Conservation (phyloP, 2,329 filamentous ascomycete genomes). For the Fusarium torulosum region DNA sequence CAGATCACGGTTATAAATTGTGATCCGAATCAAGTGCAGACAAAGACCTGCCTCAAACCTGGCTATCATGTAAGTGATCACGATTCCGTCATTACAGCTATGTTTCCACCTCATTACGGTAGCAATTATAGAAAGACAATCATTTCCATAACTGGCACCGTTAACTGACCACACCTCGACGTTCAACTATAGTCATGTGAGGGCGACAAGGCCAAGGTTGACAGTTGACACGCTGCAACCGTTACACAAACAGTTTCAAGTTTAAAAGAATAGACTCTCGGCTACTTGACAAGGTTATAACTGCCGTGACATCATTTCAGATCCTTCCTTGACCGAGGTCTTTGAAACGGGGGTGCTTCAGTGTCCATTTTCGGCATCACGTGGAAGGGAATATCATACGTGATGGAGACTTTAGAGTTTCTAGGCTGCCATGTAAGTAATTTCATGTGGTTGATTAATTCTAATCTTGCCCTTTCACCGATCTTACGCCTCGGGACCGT, state of each 20-base stretch:
- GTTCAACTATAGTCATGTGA: constrained; percentile 15
- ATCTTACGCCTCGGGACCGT: background rate
- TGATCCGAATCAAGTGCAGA: background rate
- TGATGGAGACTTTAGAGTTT: background rate
- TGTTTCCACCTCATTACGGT: background rate
- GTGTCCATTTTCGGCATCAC: constrained; percentile 25
- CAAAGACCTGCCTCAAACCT: background rate
- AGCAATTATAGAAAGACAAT: background rate
- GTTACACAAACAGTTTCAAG: constrained; percentile 20
- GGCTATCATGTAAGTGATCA: background rate
- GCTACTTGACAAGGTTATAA: constrained; percentile 8
- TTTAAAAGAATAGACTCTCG: constrained; percentile 2
- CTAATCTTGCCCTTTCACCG: background rate
- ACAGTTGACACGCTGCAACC: constrained; percentile 5
- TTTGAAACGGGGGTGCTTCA: constrained; percentile 5
- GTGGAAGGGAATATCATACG: background rate
- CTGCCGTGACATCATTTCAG: constrained; percentile 23
- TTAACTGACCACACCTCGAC: constrained; percentile 12
- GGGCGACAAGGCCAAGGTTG: constrained; percentile 1
- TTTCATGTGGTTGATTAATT: constrained; percentile 3
- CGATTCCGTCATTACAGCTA: background rate
- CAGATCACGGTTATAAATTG: background rate
- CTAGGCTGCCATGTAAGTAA: constrained; percentile 14
- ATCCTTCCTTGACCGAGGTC: constrained; percentile 22
- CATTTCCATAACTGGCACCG: constrained; percentile 12